Evolutionary conservation across 1,284 basidiomycete genomes (phyloP).

Genomic region (Chondrostereum purpureum): DNA sequence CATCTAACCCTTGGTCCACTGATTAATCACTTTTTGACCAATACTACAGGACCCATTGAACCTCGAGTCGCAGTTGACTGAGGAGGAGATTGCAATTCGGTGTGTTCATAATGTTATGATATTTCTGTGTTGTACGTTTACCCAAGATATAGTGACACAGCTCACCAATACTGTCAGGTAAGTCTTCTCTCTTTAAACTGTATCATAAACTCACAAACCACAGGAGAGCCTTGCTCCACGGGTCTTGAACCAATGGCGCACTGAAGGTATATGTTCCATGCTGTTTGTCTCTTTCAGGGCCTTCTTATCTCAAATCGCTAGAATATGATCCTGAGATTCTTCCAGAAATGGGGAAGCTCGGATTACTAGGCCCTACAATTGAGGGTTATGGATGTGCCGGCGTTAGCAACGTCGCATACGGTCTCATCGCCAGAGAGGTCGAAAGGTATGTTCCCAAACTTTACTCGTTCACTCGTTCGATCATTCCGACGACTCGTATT

Average conservation of each 20-base stretch:
- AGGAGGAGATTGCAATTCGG: conserved; percentile 89
- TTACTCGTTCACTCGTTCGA: conserved; percentile 1
- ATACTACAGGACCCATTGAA: conserved; percentile 65
- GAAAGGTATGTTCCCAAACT: conserved; percentile 75
- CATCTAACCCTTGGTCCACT: not conserved
- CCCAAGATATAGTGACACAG: conserved; percentile 60
- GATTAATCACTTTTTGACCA: not conserved
- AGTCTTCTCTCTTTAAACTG: conserved; percentile 14
- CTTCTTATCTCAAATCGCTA: conserved; percentile 21
- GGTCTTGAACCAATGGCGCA: conserved; percentile 82
- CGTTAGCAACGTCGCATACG: conserved; percentile 88
- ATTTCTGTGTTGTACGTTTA: conserved; percentile 8
- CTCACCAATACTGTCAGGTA: conserved; percentile 80
- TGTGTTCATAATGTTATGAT: conserved; percentile 26
- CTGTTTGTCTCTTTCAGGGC: not conserved
- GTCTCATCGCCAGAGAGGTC: conserved; percentile 89
- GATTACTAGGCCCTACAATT: conserved; percentile 88
- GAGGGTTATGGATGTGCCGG: conserved; percentile 93
- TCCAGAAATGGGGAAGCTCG: conserved; percentile 89
- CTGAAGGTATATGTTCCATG: conserved; percentile 54
- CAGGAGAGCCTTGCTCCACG: conserved; percentile 81
- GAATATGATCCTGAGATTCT: conserved; percentile 79
- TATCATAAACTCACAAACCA: not conserved
- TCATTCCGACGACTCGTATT: no score
- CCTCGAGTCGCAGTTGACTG: conserved; percentile 73